These are phyloP conservation scores for Zygosaccharomyces kombuchaensis DNA, from an alignment of 805 yeast genomes.

Conservation along the genomic window DNA sequence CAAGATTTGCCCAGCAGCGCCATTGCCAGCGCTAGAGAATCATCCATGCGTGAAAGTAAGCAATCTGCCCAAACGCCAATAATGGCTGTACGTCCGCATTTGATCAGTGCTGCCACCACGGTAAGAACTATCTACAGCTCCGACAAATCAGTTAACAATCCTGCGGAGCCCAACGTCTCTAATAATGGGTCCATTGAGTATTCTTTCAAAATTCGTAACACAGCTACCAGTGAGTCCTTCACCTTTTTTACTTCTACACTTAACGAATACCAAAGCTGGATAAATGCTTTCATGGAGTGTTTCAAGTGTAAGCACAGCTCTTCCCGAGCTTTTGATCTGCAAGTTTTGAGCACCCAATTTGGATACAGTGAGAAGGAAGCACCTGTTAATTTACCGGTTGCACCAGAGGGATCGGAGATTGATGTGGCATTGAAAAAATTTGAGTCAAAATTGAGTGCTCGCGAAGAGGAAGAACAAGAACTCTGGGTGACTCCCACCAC, in stretches of 20 bases:
- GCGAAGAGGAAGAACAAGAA: conserved; percentile 20
- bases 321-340: conserved; percentile 51
- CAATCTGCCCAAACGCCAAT: conserved; percentile 17
- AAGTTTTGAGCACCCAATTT: conserved; percentile 55
- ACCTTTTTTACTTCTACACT: conserved; percentile 46
- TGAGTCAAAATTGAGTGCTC: conserved; percentile 19
- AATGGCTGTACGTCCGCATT: conserved; percentile 22
- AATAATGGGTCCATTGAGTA: conserved; percentile 15
- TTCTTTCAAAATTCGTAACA: conserved; percentile 51
- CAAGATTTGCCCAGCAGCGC: conserved; percentile 12
- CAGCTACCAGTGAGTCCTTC: conserved; percentile 52
- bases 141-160: conserved; percentile 2
- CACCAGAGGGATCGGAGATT: conserved; percentile 50
- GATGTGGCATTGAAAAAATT: conserved; percentile 38
- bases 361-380: conserved; percentile 56
- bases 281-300: conserved; percentile 46
- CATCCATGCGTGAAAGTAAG: conserved; percentile 6
- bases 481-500: conserved; percentile 33
- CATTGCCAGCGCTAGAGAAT: conserved; percentile 9
- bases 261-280: conserved; percentile 57
- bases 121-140: conserved; percentile 16
- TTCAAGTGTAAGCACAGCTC: conserved; percentile 38
- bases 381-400: conserved; percentile 48
- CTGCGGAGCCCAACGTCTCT: conserved; percentile 18
- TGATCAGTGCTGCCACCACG: conserved; percentile 22